phyloP scores from a whole-genome alignment of 192 early-diverging fungal genomes.

The Lobosporangium transversale region DNA sequence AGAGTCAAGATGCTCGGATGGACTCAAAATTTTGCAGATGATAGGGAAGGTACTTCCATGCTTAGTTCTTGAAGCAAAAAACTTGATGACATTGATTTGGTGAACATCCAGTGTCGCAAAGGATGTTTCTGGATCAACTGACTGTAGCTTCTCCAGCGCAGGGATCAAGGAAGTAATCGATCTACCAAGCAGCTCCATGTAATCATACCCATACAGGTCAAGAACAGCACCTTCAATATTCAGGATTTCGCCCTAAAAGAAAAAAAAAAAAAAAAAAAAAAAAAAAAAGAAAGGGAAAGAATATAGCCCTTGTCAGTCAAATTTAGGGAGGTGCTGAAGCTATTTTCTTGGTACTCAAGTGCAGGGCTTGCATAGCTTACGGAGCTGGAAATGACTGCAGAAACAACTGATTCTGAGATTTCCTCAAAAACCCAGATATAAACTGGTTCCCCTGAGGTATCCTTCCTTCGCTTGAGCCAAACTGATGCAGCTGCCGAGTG shows the following conservation, averaged over 20 bases:
- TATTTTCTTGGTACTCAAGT: no score
- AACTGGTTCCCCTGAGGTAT: conserved; percentile 53
- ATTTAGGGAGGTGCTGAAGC: no score
- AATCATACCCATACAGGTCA: conserved; percentile 64
- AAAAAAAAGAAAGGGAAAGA: neutral
- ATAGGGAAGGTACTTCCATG: conserved; percentile 66
- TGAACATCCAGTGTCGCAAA: conserved; percentile 54
- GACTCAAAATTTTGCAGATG: conserved; percentile 57
- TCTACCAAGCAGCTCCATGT: conserved; percentile 57
- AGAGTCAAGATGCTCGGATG: conserved; percentile 25
- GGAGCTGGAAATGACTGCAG: conserved; percentile 49
- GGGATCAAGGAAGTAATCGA: conserved; percentile 52
- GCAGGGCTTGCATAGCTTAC: no score
- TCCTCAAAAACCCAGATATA: conserved; percentile 76
- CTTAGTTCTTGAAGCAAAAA: conserved; percentile 64
- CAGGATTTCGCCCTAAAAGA: conserved; percentile 56
- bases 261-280: neutral
- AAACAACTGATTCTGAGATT: conserved; percentile 61
- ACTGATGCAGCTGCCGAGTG: conserved; percentile 66
- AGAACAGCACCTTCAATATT: conserved; percentile 56
- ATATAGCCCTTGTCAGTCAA: neutral
- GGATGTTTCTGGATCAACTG: conserved; percentile 37
- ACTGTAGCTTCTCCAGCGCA: conserved; percentile 41
- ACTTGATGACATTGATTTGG: conserved; percentile 63
- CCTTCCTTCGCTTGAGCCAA: conserved; percentile 69